Percentiles rank a stretch among this genome's conserved stretches.
Evolutionary conservation across 1,284 basidiomycete species (phyloP).

Genomic region (Sphagnurus paluster): DNA sequence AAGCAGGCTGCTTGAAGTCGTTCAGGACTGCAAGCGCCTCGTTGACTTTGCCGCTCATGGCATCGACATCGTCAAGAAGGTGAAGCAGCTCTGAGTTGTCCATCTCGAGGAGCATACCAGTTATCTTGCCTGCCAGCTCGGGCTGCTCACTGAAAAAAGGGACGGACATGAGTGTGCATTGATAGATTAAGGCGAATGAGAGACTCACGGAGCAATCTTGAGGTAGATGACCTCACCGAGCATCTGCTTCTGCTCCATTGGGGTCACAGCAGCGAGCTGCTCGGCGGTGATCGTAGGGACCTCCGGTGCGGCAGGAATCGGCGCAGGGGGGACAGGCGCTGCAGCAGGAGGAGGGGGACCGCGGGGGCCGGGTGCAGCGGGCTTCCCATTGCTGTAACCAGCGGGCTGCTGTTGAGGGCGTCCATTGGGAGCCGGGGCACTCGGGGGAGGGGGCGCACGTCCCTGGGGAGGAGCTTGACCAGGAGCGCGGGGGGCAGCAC

Average conservation of each 20-base stretch:
- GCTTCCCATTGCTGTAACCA: constrained; percentile 40
- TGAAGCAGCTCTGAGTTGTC: constrained; percentile 89
- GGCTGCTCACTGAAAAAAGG: constrained; percentile 56
- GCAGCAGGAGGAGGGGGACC: constrained; percentile 23
- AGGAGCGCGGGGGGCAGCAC: constrained; percentile 47
- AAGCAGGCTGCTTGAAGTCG: constrained; percentile 59
- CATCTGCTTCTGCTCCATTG: constrained; percentile 96
- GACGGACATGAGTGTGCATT: constrained; percentile 17
- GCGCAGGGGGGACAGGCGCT: not conserved
- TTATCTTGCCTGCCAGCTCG: constrained; percentile 95
- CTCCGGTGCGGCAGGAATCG: constrained; percentile 30
- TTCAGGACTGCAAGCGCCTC: constrained; percentile 84
- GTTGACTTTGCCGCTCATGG: constrained; percentile 84
- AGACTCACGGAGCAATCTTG: constrained; percentile 75
- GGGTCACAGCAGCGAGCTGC: constrained; percentile 73
- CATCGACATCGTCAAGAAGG: constrained; percentile 78
- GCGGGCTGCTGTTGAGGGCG: constrained; percentile 35
- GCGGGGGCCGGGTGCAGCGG: constrained; percentile 38
- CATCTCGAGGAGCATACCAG: constrained; percentile 97
- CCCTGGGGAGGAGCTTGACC: constrained; percentile 36
- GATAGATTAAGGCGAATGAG: constrained; percentile 6
- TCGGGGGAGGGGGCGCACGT: constrained; percentile 12
- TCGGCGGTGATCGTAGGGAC: constrained; percentile 49
- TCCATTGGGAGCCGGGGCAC: constrained; percentile 37
- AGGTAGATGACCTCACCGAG: constrained; percentile 92